phyloP scores from a whole-genome alignment of 495 filamentous ascomycete species.

The Penicillium odoratum region DNA sequence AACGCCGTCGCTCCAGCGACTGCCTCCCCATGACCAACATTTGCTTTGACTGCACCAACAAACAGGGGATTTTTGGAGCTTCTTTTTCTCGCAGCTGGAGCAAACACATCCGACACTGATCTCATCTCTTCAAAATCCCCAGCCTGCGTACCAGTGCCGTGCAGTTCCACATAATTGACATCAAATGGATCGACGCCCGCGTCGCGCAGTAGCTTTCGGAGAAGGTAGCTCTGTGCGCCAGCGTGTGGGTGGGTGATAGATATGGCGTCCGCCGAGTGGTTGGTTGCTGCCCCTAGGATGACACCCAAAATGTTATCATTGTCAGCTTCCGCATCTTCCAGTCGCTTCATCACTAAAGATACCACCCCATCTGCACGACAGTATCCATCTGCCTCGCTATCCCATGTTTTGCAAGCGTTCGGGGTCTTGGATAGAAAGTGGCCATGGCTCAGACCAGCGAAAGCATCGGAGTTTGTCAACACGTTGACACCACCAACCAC shows the following conservation, averaged over 20 bases:
- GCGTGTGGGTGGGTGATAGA: slow-evolving; percentile 51
- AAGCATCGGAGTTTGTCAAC: slow-evolving; percentile 68
- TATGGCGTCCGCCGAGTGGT: slow-evolving; percentile 46
- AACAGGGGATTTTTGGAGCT: slow-evolving; percentile 17
- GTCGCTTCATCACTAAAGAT: slow-evolving; percentile 43
- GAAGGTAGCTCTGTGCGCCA: slow-evolving; percentile 46
- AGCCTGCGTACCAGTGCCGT: slow-evolving; percentile 48
- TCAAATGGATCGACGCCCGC: slow-evolving; percentile 49
- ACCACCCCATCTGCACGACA: slow-evolving; percentile 57
- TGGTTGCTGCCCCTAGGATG: slow-evolving; percentile 38
- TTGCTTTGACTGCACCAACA: slow-evolving; percentile 39
- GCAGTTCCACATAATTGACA: slow-evolving; percentile 53
- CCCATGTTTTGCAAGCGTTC: slow-evolving; percentile 63
- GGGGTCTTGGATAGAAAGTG: slow-evolving; percentile 61
- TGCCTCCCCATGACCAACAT: slow-evolving; percentile 45
- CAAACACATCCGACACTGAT: slow-evolving; percentile 32
- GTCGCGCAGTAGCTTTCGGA: slow-evolving; percentile 41
- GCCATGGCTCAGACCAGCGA: slow-evolving; percentile 64
- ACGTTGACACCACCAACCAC: slow-evolving; percentile 69
- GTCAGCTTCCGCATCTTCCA: slow-evolving; percentile 48
- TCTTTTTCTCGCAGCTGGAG: not conserved
- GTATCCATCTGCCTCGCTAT: slow-evolving; percentile 69
- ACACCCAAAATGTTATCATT: slow-evolving; percentile 48
- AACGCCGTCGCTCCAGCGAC: slow-evolving; percentile 30
- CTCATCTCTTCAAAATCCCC: slow-evolving; percentile 37